phyloP scores from a whole-genome alignment of 305 asterid genomes.

The Fraxinus greggii region DNA sequence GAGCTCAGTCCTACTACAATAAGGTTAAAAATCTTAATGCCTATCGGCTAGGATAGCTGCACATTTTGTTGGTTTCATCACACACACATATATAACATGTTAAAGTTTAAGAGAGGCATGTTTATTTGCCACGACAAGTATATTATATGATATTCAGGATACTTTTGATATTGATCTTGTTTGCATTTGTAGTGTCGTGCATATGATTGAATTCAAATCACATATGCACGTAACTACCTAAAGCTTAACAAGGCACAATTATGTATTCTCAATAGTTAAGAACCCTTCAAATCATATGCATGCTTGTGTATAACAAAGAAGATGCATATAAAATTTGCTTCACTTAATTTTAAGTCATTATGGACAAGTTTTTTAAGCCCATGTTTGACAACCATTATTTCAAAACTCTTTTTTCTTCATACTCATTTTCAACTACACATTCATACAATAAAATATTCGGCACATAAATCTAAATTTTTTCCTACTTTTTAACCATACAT shows the following conservation, averaged over 20 bases:
- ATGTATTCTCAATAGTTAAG: background rate
- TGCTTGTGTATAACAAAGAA: background rate
- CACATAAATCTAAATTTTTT: no score
- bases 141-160: background rate
- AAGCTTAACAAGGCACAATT: background rate
- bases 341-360: background rate
- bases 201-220: background rate
- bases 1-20: background rate
- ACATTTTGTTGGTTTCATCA: background rate
- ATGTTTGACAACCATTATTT: no score
- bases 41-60: background rate
- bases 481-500: background rate
- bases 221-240: background rate
- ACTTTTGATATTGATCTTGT: background rate
- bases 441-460: no score
- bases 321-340: background rate
- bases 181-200: background rate
- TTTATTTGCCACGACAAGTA: background rate
- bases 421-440: no score
- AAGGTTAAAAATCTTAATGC: background rate
- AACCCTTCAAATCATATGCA: background rate
- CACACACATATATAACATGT: background rate
- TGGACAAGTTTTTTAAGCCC: background rate
- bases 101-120: background rate
- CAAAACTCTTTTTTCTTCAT: no score